Percentiles rank a stretch among this genome's conserved stretches.
These are phyloP conservation scores for Pythium chondricola DNA, from an alignment of 352 stramenopile genomes.

Conservation along the genomic window DNA sequence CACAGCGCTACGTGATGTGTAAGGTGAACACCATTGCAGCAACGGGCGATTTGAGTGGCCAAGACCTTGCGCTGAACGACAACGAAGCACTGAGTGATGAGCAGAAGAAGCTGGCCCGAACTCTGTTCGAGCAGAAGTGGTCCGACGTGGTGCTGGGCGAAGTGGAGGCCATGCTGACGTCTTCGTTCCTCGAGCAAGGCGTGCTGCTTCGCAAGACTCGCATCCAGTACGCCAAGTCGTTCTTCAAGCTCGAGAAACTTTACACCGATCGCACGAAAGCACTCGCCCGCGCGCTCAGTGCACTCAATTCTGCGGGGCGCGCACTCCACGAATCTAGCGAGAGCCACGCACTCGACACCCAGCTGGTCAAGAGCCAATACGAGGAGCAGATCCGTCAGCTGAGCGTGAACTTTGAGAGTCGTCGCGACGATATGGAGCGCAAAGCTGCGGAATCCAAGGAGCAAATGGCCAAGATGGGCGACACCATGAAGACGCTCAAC, in stretches of 20 bases:
- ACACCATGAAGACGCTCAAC: slow-evolving; percentile 91
- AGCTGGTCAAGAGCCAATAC: slow-evolving; percentile 39
- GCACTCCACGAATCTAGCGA: slow-evolving; percentile 27
- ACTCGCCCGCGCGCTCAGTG: slow-evolving; percentile 25
- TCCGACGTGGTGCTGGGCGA: slow-evolving; percentile 82
- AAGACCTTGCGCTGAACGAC: neutral
- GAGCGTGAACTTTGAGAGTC: slow-evolving; percentile 35
- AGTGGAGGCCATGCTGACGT: slow-evolving; percentile 82
- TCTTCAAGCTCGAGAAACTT: slow-evolving; percentile 60
- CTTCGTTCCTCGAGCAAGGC: slow-evolving; percentile 87
- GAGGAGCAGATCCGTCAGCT: slow-evolving; percentile 49
- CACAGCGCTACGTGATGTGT: slow-evolving; percentile 11
- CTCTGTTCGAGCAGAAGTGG: slow-evolving; percentile 90
- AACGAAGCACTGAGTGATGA: neutral
- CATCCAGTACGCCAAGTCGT: slow-evolving; percentile 72
- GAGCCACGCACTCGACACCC: slow-evolving; percentile 29
- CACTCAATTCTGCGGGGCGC: slow-evolving; percentile 30
- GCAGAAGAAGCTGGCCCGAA: slow-evolving; percentile 40
- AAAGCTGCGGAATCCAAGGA: slow-evolving; percentile 65
- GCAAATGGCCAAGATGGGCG: slow-evolving; percentile 85
- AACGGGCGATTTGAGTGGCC: neutral
- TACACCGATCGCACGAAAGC: slow-evolving; percentile 32
- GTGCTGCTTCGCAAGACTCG: slow-evolving; percentile 71
- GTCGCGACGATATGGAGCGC: slow-evolving; percentile 61
- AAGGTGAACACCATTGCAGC: neutral